A percentile compares a stretch with the other conserved stretches of the same genome.
Evolutionary conservation across 1,139 yeast species (phyloP).

Genomic region (Saccharomycopsis hybrid): DNA sequence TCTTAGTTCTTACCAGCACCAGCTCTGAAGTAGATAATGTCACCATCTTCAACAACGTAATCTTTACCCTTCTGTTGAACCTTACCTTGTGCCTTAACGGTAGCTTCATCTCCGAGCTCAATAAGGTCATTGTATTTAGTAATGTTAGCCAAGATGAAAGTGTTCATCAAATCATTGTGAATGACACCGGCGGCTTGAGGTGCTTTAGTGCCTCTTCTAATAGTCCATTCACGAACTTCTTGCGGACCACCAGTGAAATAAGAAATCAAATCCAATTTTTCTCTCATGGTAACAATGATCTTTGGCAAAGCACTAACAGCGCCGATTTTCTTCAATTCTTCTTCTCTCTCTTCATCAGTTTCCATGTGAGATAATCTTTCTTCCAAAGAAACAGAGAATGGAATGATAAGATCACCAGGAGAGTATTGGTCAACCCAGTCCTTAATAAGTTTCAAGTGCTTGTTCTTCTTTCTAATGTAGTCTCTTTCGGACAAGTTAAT

Average conservation of each 20-base stretch:
- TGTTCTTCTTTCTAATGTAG: conserved; percentile 95
- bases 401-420: conserved; percentile 92
- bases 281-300: conserved; percentile 78
- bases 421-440: conserved; percentile 95
- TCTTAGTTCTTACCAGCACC: conserved; percentile 83
- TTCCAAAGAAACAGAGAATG: conserved; percentile 88
- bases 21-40: conserved; percentile 87
- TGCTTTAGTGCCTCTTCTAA: conserved; percentile 77
- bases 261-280: conserved; percentile 73
- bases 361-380: conserved; percentile 88
- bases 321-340: conserved; percentile 80
- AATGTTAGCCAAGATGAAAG: conserved; percentile 75
- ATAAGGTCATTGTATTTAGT: conserved; percentile 79
- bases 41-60: conserved; percentile 89
- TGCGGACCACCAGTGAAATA: conserved; percentile 83
- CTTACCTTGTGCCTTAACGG: conserved; percentile 92
- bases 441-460: conserved; percentile 82
- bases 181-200: conserved; percentile 89
- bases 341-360: conserved; percentile 86
- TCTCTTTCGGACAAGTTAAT: conserved; percentile 92
- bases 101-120: conserved; percentile 77
- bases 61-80: conserved; percentile 94
- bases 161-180: conserved; percentile 72
- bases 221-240: conserved; percentile 87
- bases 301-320: conserved; percentile 85